phyloP scores from a whole-genome alignment of 495 filamentous ascomycete species.

The Trichodelitschia bisporula region DNA sequence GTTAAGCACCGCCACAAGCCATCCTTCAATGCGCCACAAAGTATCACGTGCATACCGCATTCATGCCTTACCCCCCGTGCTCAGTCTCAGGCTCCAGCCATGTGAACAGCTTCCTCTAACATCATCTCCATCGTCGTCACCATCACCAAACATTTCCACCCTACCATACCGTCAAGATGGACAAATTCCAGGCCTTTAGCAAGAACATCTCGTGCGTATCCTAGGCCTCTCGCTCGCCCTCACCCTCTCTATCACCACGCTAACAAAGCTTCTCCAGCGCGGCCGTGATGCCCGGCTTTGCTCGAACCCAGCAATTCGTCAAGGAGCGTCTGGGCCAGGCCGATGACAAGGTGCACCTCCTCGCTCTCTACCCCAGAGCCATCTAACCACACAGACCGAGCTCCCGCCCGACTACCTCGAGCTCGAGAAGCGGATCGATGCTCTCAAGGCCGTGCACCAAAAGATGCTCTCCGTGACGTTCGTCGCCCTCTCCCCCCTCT shows the following conservation, averaged over 20 bases:
- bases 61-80: too few relatives aligned
- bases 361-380: background rate
- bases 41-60: too few relatives aligned
- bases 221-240: constrained; percentile 2
- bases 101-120: background rate
- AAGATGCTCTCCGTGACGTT: constrained; percentile 93
- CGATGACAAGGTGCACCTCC: constrained; percentile 55
- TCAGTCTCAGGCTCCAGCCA: too few relatives aligned
- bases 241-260: constrained; percentile 7
- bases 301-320: constrained; percentile 85
- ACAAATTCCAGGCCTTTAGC: constrained; percentile 24
- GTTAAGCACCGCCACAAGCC: too few relatives aligned
- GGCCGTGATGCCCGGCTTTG: constrained; percentile 70
- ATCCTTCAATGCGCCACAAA: too few relatives aligned
- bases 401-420: constrained; percentile 94
- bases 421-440: constrained; percentile 96
- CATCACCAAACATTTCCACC: constrained; percentile 5
- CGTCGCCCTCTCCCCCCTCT: constrained; percentile 15
- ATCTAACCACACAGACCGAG: constrained; percentile 36
- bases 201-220: constrained; percentile 42
- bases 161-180: constrained; percentile 19
- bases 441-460: constrained; percentile 86
- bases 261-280: constrained; percentile 21
- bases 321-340: constrained; percentile 91
- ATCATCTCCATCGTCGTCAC: background rate